Conservation (phyloP, 495 filamentous ascomycete species). For the Tuber magnatum region DNA sequence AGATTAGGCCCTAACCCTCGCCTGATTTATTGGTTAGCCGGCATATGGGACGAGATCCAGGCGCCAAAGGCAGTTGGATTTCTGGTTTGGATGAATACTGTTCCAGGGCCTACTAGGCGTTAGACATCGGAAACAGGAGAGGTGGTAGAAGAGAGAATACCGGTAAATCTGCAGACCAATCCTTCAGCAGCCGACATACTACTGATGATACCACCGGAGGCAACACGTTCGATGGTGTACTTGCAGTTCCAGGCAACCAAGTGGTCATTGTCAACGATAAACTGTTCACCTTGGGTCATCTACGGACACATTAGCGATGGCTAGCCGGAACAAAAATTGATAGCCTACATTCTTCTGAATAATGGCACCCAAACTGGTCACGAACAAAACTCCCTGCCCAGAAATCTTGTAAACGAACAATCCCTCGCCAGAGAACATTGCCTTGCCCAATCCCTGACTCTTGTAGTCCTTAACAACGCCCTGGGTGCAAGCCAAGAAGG, state of each 20-base stretch:
- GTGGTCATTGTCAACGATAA: slow-evolving; percentile 92
- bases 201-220: slow-evolving; percentile 82
- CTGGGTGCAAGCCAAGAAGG: slow-evolving; percentile 69
- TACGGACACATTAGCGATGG: slow-evolving; percentile 19
- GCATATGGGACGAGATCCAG: slow-evolving; percentile 46
- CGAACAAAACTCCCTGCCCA: slow-evolving; percentile 72
- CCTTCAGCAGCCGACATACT: slow-evolving; percentile 73
- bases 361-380: slow-evolving; percentile 90
- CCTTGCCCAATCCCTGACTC: slow-evolving; percentile 79
- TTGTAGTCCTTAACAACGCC: slow-evolving; percentile 77
- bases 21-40: slow-evolving; percentile 30
- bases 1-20: not conserved
- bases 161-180: slow-evolving; percentile 85
- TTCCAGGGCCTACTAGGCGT: slow-evolving; percentile 58
- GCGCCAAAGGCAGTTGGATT: slow-evolving; percentile 60
- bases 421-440: slow-evolving; percentile 87
- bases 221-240: slow-evolving; percentile 79
- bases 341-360: slow-evolving; percentile 83
- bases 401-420: slow-evolving; percentile 82
- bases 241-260: slow-evolving; percentile 96
- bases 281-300: slow-evolving; percentile 62
- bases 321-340: not conserved
- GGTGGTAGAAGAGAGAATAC: slow-evolving; percentile 36
- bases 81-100: slow-evolving; percentile 87
- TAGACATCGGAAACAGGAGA: not conserved